phyloP scores from a whole-genome alignment of 768 basidiomycete species.

The Leccinum fibrillosum region DNA sequence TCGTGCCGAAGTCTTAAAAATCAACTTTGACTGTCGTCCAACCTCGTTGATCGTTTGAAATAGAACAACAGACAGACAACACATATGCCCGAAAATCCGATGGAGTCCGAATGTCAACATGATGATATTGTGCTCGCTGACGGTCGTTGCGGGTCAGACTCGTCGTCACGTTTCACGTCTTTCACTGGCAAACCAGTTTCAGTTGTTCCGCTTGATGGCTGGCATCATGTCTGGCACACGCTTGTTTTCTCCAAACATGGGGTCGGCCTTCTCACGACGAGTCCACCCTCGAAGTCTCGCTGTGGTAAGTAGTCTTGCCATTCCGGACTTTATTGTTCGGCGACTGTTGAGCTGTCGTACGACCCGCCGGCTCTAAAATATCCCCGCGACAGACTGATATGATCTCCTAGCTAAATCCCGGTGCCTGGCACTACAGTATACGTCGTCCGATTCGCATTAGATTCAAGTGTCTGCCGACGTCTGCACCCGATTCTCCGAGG shows the following conservation, averaged over 20 bases:
- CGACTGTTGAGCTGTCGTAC: neutral
- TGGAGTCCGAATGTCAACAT: neutral
- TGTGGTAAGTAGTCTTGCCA: neutral
- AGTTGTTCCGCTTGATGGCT: neutral
- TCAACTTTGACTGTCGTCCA: neutral
- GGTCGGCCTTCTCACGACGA: neutral
- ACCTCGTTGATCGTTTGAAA: neutral
- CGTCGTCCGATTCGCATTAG: neutral
- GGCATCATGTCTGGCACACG: neutral
- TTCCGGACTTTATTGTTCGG: neutral
- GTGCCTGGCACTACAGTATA: neutral
- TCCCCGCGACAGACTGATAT: neutral
- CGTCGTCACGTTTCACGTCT: neutral
- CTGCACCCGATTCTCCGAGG: neutral
- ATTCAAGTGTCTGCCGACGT: neutral
- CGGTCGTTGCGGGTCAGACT: neutral
- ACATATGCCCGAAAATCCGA: neutral
- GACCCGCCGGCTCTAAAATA: neutral
- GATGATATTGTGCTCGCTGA: neutral
- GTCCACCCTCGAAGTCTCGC: neutral
- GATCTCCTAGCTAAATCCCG: neutral
- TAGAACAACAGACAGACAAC: neutral
- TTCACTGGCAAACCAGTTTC: neutral
- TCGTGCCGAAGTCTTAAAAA: neutral
- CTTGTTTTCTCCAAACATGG: neutral